These are phyloP conservation scores for Teunomyces funiuensis DNA, from an alignment of 805 yeast species.

Conservation along the genomic window DNA sequence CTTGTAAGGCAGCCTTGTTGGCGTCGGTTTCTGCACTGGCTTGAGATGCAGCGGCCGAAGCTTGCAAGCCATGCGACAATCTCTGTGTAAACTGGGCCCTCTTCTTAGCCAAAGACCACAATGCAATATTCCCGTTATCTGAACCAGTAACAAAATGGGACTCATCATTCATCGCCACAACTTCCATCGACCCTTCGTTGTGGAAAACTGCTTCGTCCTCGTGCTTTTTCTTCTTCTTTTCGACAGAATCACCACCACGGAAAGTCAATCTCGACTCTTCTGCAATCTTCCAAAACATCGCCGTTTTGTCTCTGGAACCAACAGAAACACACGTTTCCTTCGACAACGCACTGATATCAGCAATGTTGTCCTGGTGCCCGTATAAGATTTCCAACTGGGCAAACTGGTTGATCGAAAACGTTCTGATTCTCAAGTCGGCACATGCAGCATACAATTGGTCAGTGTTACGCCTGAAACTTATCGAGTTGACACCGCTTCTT, in stretches of 20 bases:
- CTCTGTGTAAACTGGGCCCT: slow-evolving; percentile 74
- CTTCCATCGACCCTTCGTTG: slow-evolving; percentile 87
- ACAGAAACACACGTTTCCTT: slow-evolving; percentile 94
- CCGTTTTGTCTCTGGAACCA: slow-evolving; percentile 92
- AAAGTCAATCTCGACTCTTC: slow-evolving; percentile 94
- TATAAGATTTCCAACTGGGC: slow-evolving; percentile 88
- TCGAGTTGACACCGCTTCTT: slow-evolving; percentile 67
- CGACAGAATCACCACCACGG: slow-evolving; percentile 77
- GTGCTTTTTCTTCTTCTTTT: slow-evolving; percentile 38
- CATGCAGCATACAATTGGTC: slow-evolving; percentile 91
- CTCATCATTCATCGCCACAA: slow-evolving; percentile 89
- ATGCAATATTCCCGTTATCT: slow-evolving; percentile 85
- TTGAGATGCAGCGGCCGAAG: slow-evolving; percentile 38
- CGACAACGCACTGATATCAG: slow-evolving; percentile 75
- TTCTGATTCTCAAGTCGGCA: slow-evolving; percentile 86
- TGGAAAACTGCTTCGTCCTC: slow-evolving; percentile 33
- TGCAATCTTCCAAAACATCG: slow-evolving; percentile 93
- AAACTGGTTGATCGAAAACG: slow-evolving; percentile 80
- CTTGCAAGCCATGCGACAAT: slow-evolving; percentile 73
- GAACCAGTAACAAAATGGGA: slow-evolving; percentile 92
- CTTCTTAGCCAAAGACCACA: slow-evolving; percentile 91
- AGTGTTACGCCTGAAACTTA: slow-evolving; percentile 75
- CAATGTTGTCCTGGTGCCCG: slow-evolving; percentile 92
- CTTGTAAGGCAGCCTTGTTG: slow-evolving; percentile 45
- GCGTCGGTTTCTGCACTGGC: slow-evolving; percentile 56